Base-by-base conservation (phyloP, 2,329 filamentous ascomycete species). In the Aspergillus persii region DNA sequence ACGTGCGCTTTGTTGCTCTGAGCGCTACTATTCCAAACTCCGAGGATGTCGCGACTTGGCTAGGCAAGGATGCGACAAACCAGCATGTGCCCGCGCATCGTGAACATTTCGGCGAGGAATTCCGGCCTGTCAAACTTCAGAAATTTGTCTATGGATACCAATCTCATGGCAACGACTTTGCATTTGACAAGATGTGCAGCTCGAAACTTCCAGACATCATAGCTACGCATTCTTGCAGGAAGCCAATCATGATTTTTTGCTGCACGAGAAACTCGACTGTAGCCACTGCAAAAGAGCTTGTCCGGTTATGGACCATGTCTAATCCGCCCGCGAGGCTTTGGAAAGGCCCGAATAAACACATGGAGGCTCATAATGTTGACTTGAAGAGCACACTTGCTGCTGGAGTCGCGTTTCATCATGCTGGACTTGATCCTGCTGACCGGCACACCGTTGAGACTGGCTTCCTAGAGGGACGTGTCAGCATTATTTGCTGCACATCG, bases 11-110 rank as follows among this genome's bases (percentile, higher is more conserved):
- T 66, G 78, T 96, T 30, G 91, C 91, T 1, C 76, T 96, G 50
- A 94, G 91, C 70, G 91, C 91, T 2, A 96, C 91, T 0, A 86
- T 96, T 1, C 91, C 91, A 1, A 96, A 96, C 65, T 89, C 90
- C 0, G 81, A 87, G 50, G 91, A 96, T 69, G 88, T 96, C 63
- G 90, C 91, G 4, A 80, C 80, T 1, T 96, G 91, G 92, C 79
- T 96, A 0, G 91, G 91, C 0, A 88, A 82, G 60, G 83, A 87
- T 66, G 76, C 85, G 31, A 80, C 78, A 0, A 84, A 83, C 36
- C 82, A 84, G 27, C 77, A 86, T 59, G 70, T 86, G 1, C 87
- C 90, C 12, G 91, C 92, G 1, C 79, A 80, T 27, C 80, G 83
- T 50, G 88, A 92, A 69, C 82, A 82, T 2, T 95, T 95, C 69